Evolutionary conservation across 306 rosid species (phyloP), one percentile per base, ranked within the genome.

Genomic region (Mucuna pruriens): DNA sequence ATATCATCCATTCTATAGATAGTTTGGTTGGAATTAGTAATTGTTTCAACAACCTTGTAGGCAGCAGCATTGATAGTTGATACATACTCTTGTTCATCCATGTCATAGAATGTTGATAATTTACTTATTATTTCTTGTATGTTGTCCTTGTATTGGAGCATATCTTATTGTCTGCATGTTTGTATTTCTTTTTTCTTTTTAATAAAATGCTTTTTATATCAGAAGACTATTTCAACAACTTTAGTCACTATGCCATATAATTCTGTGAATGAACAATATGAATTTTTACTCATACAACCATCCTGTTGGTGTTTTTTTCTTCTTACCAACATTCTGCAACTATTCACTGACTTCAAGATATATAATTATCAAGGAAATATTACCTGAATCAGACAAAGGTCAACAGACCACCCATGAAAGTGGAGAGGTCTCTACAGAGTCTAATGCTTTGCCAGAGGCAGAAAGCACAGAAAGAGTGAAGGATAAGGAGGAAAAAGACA

Each of bases 401-500:
- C 97, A 86, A 82, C 89, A 77, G 57, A 64, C 83, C 73, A 74
- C 84, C 60, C 82, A 76, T 69, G 97, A 90, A 70, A 74, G 85
- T 73, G 90, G 87, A 52, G 97, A 90, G 76, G 71, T 71, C 73
- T 86, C 91, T 73, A n/a, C 86, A 16, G 99, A 88, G 44, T 83
- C 89, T 54, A 85, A 82, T 76, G 76, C 86, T 77, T 61, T 84
- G 71, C 89, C 85, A 69, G 98, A 92, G 71, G 91, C 87, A 19
- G 93, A 91, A 90, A 87, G 69, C 72, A 23, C 46, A 51, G 97
- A 93, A 61, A 90, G 72, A 81, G 87, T 86, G 74, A 94, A 96
- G 62, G 98, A 93, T 55, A 87, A 82, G 85, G 99, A 96, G 82
- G 96, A 96, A 54, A 92, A 88, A 76, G 98, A 93, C 8, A 95